Evolutionary conservation across 208 protist genomes (phyloP), one percentile per base, ranked within the genome.

Genomic region (Strigomonas culicis): DNA sequence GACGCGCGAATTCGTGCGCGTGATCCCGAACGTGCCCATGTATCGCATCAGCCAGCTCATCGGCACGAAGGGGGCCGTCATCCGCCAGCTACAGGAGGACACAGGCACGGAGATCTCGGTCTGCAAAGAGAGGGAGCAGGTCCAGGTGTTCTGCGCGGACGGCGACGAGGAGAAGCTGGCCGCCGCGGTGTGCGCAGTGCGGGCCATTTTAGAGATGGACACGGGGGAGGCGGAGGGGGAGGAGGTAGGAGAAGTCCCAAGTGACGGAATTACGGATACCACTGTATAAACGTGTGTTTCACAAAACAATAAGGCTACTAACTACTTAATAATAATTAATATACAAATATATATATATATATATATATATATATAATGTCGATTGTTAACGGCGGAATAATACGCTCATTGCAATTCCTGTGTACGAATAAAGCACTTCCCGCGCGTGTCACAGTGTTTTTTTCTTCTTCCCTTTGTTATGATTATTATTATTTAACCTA

Each of bases 91-190:
- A 47, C 69, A 83, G 60, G 50, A 71, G 13, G 32, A 41, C 0
- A 83, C 76, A 4, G 68, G 68, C 13, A 79, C 77, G 17, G 70
- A 77, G 49, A 80, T 86, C 25, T 31, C 70, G 22, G 69, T 86
- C 4, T 56, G 69, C 36, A 64, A 66, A 4, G 71, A 79, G 4
- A 34, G 30, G 10, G 58, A 51, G 27, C 68, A 83, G 60, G 67
- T 86, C 25, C 77, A 83, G 55, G 59, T 86, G 27, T 82, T 74
- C 56, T 52, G 73, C 49, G 36, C 59, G 0, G 57, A 49, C 10
- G 76, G 73, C 10, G 70, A 86, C 49, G 70, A 66, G 4, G 68
- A 50, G 19, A 70, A 65, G 25, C 61, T 86, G 13, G 65, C 72
- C 27, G 66, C 56, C 25, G 75, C 80, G 6, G 68, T 76, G 22